Evolutionary conservation across 345 rosid genomes (phyloP), one percentile per base, ranked within the genome.

Genomic region (Gossypium raimondii): DNA sequence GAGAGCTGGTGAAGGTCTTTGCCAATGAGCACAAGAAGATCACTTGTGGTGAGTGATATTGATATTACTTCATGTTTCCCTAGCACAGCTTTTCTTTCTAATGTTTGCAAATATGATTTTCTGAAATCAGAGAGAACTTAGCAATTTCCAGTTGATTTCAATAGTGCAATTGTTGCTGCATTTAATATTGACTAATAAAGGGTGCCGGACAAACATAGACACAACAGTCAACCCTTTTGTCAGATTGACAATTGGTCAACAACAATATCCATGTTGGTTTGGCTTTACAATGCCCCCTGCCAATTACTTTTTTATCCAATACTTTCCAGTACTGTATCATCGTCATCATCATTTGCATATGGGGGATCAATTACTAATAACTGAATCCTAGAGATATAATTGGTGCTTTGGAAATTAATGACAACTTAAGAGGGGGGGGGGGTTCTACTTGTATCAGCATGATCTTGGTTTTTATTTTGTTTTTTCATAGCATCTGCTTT

Each of bases 1-100:
- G 99, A 83, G 97, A 90, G 86, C 93, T 93, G 79, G 97, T 93
- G 75, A 91, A 73, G 87, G 98, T 95, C 75, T 95, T 93, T 81
- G 98, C 99, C 78, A 93, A 93, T 75, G 99, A 93, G 50, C 85
- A 90, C 83, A 87, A 82, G 79, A 95, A 89, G 90, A 95, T 95
- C 68, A 84, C 84, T 4, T 88, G 93, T 82, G 94, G 99, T 95
- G 76, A 83, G 98, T 80, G 48, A 52, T 69, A 51, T 17, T n/a
- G 6, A 52, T 29, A 60, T 38, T 25, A 48, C 53, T 43, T 65
- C 4, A 11, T 41, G 29, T 56, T 65, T 75, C 64, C 53, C 9
- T 24, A 38, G 52, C 71, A 12, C 51, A 68, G 16, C 51, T 25
- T 62, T 38, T 34, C 11, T 55, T 29, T 48, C 3, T 75, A 45